Percentiles rank a stretch among this genome's conserved stretches.
These are phyloP conservation scores for Ulota crispa DNA, from an alignment of 225 moss, liverwort and hornwort genomes.

Conservation along the genomic window DNA sequence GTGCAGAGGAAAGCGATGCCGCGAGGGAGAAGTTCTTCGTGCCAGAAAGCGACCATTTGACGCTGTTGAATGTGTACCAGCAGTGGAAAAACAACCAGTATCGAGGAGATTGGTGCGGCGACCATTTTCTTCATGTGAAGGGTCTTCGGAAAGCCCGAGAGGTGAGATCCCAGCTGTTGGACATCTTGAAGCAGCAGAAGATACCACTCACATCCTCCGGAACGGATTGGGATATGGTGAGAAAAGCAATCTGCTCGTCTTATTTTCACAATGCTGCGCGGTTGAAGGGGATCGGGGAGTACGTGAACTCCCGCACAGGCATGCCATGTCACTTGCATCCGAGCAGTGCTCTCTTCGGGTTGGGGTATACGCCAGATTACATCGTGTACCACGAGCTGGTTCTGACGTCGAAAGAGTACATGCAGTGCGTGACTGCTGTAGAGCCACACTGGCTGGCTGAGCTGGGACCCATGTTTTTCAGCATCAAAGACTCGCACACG, in stretches of 20 bases:
- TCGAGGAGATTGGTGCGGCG: constrained; percentile 94
- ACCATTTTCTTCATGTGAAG: constrained; percentile 97
- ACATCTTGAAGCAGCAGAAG: constrained; percentile 93
- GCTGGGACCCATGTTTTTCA: constrained; percentile 99
- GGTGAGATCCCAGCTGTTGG: constrained; percentile 92
- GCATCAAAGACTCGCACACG: constrained; percentile 92
- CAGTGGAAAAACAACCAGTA: constrained; percentile 95
- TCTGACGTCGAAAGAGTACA: constrained; percentile 92
- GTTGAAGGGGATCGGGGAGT: constrained; percentile 93
- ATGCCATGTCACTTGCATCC: constrained; percentile 99
- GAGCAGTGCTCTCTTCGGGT: constrained; percentile 91
- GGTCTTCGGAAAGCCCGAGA: constrained; percentile 96
- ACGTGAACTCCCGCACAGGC: constrained; percentile 83
- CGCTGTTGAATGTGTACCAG: constrained; percentile 90
- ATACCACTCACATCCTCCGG: constrained; percentile 78
- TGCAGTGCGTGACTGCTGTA: constrained; percentile 98
- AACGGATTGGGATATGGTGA: constrained; percentile 86
- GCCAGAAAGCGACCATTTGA: constrained; percentile 96
- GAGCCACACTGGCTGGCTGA: constrained; percentile 99
- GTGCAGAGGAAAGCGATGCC: constrained; percentile 95
- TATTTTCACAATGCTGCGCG: constrained; percentile 98
- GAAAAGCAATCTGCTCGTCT: constrained; percentile 91
- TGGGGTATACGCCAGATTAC: constrained; percentile 97
- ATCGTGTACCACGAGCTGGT: constrained; percentile 95
- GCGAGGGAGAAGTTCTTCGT: constrained; percentile 97